Conservation (phyloP, 805 yeast species). For the Candida ficus region DNA sequence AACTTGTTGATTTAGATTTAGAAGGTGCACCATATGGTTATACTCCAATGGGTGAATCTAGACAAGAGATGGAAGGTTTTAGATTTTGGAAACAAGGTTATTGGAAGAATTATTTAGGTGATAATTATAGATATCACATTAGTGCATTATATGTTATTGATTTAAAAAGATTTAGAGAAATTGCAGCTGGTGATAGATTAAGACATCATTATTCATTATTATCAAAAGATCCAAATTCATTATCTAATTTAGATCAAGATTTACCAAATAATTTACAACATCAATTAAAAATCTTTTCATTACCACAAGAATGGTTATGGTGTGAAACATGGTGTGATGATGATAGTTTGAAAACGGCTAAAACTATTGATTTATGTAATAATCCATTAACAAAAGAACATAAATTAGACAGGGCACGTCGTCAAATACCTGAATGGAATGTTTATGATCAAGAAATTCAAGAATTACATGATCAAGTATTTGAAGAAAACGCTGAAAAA, state of each 20-base stretch:
- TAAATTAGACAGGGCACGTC: constrained; percentile 65
- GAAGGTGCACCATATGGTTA: constrained; percentile 83
- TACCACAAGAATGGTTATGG: constrained; percentile 87
- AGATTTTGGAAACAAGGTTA: constrained; percentile 93
- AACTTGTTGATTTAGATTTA: constrained; percentile 61
- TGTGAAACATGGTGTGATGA: constrained; percentile 91
- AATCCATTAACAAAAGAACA: constrained; percentile 81
- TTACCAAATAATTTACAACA: constrained; percentile 83
- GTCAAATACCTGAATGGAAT: constrained; percentile 78
- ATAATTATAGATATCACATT: constrained; percentile 58
- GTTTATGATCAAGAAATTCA: constrained; percentile 54
- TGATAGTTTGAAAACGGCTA: constrained; percentile 54
- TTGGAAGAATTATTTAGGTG: constrained; percentile 64
- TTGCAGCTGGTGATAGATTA: constrained; percentile 71
- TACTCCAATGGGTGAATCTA: constrained; percentile 81
- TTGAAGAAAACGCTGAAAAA: constrained; percentile 1
- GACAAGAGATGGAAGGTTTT: constrained; percentile 76
- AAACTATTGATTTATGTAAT: constrained; percentile 78
- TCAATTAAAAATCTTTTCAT: constrained; percentile 58
- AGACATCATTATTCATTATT: constrained; percentile 82
- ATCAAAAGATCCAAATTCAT: constrained; percentile 72
- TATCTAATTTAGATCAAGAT: constrained; percentile 87
- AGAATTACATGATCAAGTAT: constrained; percentile 21
- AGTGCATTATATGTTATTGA: constrained; percentile 85
- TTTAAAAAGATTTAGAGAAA: constrained; percentile 55